Base-by-base conservation (phyloP, 225 moss, liverwort and hornwort species). In the Pseudisothecium myosuroides region DNA sequence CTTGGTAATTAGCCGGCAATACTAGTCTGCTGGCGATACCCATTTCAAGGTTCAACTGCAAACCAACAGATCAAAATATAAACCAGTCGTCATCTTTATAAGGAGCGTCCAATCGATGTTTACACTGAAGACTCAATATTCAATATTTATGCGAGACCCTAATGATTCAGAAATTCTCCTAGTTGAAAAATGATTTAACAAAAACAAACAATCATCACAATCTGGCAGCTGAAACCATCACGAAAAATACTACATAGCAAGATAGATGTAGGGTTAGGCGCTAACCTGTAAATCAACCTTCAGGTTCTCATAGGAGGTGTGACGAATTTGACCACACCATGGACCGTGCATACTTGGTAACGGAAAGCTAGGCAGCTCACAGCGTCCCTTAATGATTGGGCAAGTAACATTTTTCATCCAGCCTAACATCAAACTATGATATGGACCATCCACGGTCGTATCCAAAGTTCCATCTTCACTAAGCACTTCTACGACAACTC, bases 401-500 rank as follows among this genome's bases (percentile, higher is more conserved):
- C 89, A 94, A 37, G 84, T 93, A 19, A 96, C 93, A 31, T 95
- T 94, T 26, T 86, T 89, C 89, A 94, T 91, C 96, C 95, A 96
- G 72, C 90, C 88, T 47, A 94, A 73, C 28, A 81, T 89, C 49
- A 96, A 83, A 56, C 86, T 88, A 58, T 96, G 91, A 56, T 50
- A 75, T 28, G 91, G 90, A 59, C 93, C 94, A 89, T 94, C 91
- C 41, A 93, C 81, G 31, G 87, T 82, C 12, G 71, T 61, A 63
- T 94, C 94, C 39, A 93, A 80, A 39, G n/a, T 47, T 54, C 90
- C 95, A 52, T 63, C 62, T 20, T 89, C 86, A 66, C 93, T 91
- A 29, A 94, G 50, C 64, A 95, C 88, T 50, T 92, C 87, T 55
- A 96, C 82, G 52, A 84, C 59, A 36, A 93, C 80, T 22, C 93